Percentiles rank a stretch among this genome's conserved stretches.
These are phyloP conservation scores for Ambrosia artemisiifolia DNA, from an alignment of 129 eudicot genomes.

Conservation along the genomic window DNA sequence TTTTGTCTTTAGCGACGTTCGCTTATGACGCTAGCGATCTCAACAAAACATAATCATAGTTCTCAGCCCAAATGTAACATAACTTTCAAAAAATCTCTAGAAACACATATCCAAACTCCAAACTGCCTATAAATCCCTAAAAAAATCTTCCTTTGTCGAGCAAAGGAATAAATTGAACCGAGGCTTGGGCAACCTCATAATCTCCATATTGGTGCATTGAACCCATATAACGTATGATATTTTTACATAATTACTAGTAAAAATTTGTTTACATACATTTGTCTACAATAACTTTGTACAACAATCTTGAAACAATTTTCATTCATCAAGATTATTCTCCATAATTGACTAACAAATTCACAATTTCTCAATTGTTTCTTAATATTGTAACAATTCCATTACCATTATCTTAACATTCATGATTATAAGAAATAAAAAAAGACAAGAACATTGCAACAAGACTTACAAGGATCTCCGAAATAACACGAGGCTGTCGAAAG, in stretches of 20 bases:
- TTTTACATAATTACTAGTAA: too few relatives aligned
- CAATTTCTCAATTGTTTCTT: not conserved
- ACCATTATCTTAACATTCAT: not conserved
- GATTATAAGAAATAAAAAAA: not conserved
- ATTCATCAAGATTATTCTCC: not conserved
- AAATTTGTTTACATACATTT: not conserved
- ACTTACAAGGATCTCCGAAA: slow-evolving; percentile 89
- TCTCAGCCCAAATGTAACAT: too few relatives aligned
- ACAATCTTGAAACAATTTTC: not conserved
- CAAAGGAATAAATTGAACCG: not conserved
- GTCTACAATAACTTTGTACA: not conserved
- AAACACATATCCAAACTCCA: too few relatives aligned
- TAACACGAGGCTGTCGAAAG: slow-evolving; percentile 91
- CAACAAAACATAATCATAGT: too few relatives aligned
- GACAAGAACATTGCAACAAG: not conserved
- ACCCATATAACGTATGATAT: too few relatives aligned
- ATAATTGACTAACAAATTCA: not conserved
- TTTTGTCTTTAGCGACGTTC: too few relatives aligned
- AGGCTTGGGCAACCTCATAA: not conserved
- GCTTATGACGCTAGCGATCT: too few relatives aligned
- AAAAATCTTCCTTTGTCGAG: too few relatives aligned
- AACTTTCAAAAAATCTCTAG: too few relatives aligned
- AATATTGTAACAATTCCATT: not conserved
- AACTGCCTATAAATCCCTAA: too few relatives aligned
- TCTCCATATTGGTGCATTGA: not conserved